Percentiles rank a stretch among this genome's conserved stretches.
phyloP scores from a whole-genome alignment of 2,329 filamentous ascomycete genomes.

The Cordyceps javanica region DNA sequence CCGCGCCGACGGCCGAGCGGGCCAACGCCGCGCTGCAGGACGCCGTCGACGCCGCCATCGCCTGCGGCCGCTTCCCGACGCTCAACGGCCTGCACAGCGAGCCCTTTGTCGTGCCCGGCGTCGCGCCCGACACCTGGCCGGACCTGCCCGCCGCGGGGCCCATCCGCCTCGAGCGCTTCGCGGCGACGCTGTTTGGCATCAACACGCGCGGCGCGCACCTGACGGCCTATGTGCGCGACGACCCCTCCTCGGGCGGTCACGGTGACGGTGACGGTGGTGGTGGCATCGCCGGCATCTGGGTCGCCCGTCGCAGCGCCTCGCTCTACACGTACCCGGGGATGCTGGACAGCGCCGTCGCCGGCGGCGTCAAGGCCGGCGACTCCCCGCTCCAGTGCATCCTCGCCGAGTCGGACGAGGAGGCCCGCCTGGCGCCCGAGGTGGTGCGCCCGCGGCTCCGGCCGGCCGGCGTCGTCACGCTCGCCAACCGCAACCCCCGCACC shows the following conservation, averaged over 20 bases:
- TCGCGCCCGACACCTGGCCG: slow-evolving; percentile 19
- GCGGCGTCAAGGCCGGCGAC: slow-evolving; percentile 64
- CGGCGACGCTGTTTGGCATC: slow-evolving; percentile 59
- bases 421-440: slow-evolving; percentile 31
- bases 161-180: slow-evolving; percentile 52
- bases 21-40: slow-evolving; percentile 34
- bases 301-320: slow-evolving; percentile 56
- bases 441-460: slow-evolving; percentile 21
- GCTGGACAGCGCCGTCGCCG: slow-evolving; percentile 76
- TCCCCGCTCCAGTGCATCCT: slow-evolving; percentile 61
- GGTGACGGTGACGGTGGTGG: no score
- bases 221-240: slow-evolving; percentile 50
- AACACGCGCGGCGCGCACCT: slow-evolving; percentile 60
- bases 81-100: slow-evolving; percentile 36
- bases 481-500: slow-evolving; percentile 23
- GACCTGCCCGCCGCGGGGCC: slow-evolving; percentile 7
- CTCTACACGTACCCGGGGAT: slow-evolving; percentile 70
- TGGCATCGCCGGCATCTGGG: slow-evolving; percentile 56
- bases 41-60: slow-evolving; percentile 28
- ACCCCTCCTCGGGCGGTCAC: no score
- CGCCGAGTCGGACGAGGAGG: slow-evolving; percentile 69
- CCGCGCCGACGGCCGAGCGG: slow-evolving; percentile 20
- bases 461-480: slow-evolving; percentile 30
- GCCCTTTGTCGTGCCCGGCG: slow-evolving; percentile 34
- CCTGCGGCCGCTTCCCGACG: slow-evolving; percentile 29